phyloP scores from a whole-genome alignment of 2,329 filamentous ascomycete species.

The Xylaria sp. region DNA sequence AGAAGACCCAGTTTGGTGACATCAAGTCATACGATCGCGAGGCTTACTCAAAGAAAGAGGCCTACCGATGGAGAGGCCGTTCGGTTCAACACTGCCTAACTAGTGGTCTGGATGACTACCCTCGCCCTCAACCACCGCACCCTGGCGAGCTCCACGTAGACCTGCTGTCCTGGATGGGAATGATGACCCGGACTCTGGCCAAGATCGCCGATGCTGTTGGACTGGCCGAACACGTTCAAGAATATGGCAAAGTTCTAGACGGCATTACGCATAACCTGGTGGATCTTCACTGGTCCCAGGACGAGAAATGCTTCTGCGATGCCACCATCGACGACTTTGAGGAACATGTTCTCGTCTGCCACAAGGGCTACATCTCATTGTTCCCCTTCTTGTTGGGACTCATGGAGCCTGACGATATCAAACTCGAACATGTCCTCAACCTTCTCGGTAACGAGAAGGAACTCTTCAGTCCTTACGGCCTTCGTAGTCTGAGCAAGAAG shows the following conservation, averaged over 20 bases:
- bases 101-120: slow-evolving; percentile 93
- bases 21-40: slow-evolving; percentile 87
- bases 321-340: slow-evolving; percentile 94
- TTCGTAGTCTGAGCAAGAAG: slow-evolving; percentile 80
- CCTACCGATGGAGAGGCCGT: slow-evolving; percentile 90
- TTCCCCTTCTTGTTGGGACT: slow-evolving; percentile 89
- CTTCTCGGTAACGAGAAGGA: slow-evolving; percentile 75
- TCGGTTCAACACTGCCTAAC: slow-evolving; percentile 83
- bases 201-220: slow-evolving; percentile 74
- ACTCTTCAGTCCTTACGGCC: slow-evolving; percentile 84
- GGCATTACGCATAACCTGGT: slow-evolving; percentile 83
- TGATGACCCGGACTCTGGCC: slow-evolving; percentile 83
- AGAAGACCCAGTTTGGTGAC: slow-evolving; percentile 82
- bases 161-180: slow-evolving; percentile 93
- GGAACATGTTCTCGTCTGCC: slow-evolving; percentile 82
- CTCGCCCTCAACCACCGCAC: slow-evolving; percentile 86
- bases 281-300: slow-evolving; percentile 86
- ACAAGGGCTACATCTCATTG: slow-evolving; percentile 92
- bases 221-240: slow-evolving; percentile 67
- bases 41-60: slow-evolving; percentile 84
- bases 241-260: slow-evolving; percentile 65
- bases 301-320: slow-evolving; percentile 82
- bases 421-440: slow-evolving; percentile 68
- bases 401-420: slow-evolving; percentile 65
- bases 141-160: slow-evolving; percentile 94